These are phyloP conservation scores for Xylaria acuta DNA, from an alignment of 495 filamentous ascomycete species.

Conservation along the genomic window DNA sequence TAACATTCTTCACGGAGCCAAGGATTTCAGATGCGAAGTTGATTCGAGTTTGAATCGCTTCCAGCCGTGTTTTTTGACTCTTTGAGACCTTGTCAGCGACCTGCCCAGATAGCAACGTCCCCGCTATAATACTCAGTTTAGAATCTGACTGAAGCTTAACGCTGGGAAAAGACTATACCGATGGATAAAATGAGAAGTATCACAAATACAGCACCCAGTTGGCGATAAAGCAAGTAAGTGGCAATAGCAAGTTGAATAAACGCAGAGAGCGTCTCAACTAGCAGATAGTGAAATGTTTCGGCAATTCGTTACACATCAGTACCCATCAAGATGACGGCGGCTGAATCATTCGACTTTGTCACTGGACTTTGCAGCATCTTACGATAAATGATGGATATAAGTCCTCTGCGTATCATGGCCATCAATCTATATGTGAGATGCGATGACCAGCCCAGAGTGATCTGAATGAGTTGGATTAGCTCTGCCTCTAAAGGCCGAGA, in stretches of 20 bases:
- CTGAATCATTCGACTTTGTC: constrained; percentile 28
- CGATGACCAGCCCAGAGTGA: constrained; percentile 15
- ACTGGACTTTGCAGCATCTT: constrained; percentile 26
- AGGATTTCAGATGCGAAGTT: constrained; percentile 44
- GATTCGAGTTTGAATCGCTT: constrained; percentile 43
- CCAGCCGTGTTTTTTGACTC: constrained; percentile 45
- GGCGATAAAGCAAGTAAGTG: constrained; percentile 23
- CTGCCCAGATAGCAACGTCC: constrained; percentile 13
- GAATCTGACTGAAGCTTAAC: neutral
- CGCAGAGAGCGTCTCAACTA: constrained; percentile 11
- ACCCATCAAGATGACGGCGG: constrained; percentile 39
- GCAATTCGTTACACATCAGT: constrained; percentile 37
- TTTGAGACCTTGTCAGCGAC: constrained; percentile 16
- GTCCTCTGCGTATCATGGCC: constrained; percentile 36
- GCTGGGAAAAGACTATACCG: neutral
- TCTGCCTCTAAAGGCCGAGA: neutral
- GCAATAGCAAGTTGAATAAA: constrained; percentile 19
- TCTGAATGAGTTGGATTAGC: neutral
- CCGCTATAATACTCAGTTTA: constrained; percentile 14
- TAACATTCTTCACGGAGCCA: constrained; percentile 48
- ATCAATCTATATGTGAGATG: constrained; percentile 37
- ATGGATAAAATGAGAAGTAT: constrained; percentile 24
- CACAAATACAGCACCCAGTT: constrained; percentile 28
- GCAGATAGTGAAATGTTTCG: constrained; percentile 24
- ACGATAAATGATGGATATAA: constrained; percentile 36